These are phyloP conservation scores for Thielaviopsis musarum DNA, from an alignment of 2,329 filamentous ascomycete species.

Conservation along the genomic window DNA sequence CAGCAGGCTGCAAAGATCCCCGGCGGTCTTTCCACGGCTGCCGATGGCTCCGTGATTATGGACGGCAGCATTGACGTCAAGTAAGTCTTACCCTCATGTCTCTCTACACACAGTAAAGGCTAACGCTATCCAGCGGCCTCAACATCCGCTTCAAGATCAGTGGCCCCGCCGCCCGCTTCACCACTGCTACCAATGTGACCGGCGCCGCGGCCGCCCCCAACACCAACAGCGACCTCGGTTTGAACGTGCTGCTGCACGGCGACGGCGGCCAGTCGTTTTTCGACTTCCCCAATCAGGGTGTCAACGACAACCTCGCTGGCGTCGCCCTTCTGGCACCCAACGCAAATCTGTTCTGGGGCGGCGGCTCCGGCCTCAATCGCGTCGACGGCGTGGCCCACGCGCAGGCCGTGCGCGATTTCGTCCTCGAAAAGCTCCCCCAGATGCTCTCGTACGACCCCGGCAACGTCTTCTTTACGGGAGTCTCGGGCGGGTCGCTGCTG, in stretches of 20 bases:
- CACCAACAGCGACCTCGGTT: constrained; percentile 24
- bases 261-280: constrained; percentile 43
- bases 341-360: constrained; percentile 40
- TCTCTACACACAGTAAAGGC: constrained; percentile 10
- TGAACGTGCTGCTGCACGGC: constrained; percentile 42
- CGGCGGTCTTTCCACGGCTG: constrained; percentile 25
- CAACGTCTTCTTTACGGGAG: constrained; percentile 40
- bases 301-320: constrained; percentile 33
- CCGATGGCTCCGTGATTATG: constrained; percentile 37
- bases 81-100: constrained; percentile 18
- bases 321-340: constrained; percentile 37
- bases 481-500: constrained; percentile 35
- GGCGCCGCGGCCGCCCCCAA: constrained; percentile 22
- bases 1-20: constrained; percentile 6
- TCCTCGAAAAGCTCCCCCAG: constrained; percentile 36
- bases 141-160: constrained; percentile 38
- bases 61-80: constrained; percentile 38
- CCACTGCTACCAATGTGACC: constrained; percentile 29
- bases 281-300: constrained; percentile 38
- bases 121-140: constrained; percentile 24
- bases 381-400: constrained; percentile 39
- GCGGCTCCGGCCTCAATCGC: constrained; percentile 31
- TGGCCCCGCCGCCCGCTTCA: constrained; percentile 36
- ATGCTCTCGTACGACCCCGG: constrained; percentile 34
- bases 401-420: constrained; percentile 35